phyloP scores from a whole-genome alignment of 495 filamentous ascomycete species.

The Daldinia loculata region DNA sequence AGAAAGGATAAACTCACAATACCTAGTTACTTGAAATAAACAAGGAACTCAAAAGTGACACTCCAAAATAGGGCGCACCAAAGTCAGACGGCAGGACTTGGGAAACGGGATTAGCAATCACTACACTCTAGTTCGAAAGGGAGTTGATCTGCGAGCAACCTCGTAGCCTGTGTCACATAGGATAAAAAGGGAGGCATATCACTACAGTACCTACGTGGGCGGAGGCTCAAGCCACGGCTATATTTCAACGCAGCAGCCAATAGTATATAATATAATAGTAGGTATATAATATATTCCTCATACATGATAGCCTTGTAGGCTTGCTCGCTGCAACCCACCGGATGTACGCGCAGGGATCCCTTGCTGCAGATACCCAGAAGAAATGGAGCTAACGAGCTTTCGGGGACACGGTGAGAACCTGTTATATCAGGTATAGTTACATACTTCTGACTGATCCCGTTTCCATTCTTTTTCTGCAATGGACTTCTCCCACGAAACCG shows the following conservation, averaged over 20 bases:
- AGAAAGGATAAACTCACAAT: too few relatives aligned
- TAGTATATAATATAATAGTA: too few relatives aligned
- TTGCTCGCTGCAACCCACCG: constrained; percentile 25
- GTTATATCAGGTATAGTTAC: background rate
- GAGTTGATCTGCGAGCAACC: background rate
- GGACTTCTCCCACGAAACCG: background rate
- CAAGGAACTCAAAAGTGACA: too few relatives aligned
- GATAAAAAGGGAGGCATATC: background rate
- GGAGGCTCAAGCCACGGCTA: constrained; percentile 7
- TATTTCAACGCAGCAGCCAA: constrained; percentile 5
- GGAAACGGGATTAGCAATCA: background rate
- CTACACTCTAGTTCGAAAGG: background rate
- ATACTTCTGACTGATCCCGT: constrained; percentile 1
- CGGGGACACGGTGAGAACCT: background rate
- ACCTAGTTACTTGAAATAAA: too few relatives aligned
- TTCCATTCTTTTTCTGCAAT: background rate
- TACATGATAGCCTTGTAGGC: constrained; percentile 13
- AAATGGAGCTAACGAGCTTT: background rate
- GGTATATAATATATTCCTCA: background rate
- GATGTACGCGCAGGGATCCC: constrained; percentile 28
- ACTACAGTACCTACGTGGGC: background rate
- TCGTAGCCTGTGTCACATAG: background rate
- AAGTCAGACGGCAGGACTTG: background rate
- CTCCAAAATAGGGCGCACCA: too few relatives aligned
- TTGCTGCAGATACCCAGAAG: constrained; percentile 15